phyloP scores from a whole-genome alignment of 2,329 filamentous ascomycete species.

The Penicillium sp. region DNA sequence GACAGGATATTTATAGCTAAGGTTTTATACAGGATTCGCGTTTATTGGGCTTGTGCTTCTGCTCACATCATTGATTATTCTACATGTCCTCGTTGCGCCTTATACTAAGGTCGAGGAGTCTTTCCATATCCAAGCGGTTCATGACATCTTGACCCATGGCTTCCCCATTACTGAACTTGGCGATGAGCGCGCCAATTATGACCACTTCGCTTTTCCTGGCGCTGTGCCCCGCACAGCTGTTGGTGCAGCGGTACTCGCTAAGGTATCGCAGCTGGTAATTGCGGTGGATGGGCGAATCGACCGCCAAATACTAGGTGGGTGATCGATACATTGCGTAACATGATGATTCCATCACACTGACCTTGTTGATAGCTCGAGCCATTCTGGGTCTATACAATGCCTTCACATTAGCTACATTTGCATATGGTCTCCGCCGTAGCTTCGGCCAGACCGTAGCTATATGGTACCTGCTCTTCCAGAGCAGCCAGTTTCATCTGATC shows the following conservation, averaged over 20 bases:
- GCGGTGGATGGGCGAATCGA: conserved; percentile 59
- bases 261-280: conserved; percentile 66
- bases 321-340: neutral
- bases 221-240: conserved; percentile 89
- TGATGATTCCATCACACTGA: neutral
- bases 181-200: conserved; percentile 66
- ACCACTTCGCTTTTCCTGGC: conserved; percentile 87
- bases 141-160: conserved; percentile 83
- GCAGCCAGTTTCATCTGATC: conserved; percentile 85
- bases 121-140: conserved; percentile 91
- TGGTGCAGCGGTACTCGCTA: conserved; percentile 74
- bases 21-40: conserved; percentile 41
- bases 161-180: conserved; percentile 51
- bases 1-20: neutral
- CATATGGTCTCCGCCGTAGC: conserved; percentile 60
- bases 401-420: conserved; percentile 65
- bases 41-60: conserved; percentile 50
- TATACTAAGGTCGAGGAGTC: conserved; percentile 99
- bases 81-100: conserved; percentile 73
- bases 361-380: conserved; percentile 59
- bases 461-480: conserved; percentile 79
- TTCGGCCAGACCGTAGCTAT: conserved; percentile 68
- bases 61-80: conserved; percentile 62
- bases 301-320: conserved; percentile 55
- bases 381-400: conserved; percentile 77